phyloP scores from a whole-genome alignment of 225 moss, liverwort and hornwort species.

The Takakia lepidozioides region DNA sequence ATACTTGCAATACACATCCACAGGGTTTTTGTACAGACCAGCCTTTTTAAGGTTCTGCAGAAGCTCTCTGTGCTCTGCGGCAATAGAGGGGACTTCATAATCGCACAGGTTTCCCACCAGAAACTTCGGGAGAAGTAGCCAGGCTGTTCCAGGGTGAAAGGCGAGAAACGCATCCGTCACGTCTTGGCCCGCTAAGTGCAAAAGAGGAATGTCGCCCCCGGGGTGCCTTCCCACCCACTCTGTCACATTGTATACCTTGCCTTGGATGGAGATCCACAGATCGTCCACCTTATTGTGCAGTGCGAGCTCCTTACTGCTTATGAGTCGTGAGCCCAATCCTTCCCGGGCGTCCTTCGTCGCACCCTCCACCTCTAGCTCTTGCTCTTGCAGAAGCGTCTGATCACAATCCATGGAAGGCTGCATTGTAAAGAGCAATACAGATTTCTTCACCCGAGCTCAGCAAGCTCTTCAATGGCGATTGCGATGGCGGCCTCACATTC shows the following conservation, averaged over 20 bases:
- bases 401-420: no score
- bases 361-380: no score
- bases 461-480: no score
- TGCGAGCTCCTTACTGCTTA: conserved; percentile 68
- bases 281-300: conserved; percentile 59
- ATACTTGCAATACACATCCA: conserved; percentile 64
- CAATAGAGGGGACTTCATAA: conserved; percentile 67
- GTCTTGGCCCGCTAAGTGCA: conserved; percentile 90
- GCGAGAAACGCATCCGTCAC: conserved; percentile 97
- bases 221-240: conserved; percentile 72
- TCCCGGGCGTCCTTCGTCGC: no score
- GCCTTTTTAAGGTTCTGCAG: conserved; percentile 73
- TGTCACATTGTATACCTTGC: conserved; percentile 91
- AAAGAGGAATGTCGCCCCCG: conserved; percentile 75
- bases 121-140: conserved; percentile 68
- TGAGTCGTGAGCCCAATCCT: no score
- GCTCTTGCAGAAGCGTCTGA: no score
- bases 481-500: no score
- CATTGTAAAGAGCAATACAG: no score
- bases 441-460: no score
- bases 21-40: conserved; percentile 75
- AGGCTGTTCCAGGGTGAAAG: conserved; percentile 73
- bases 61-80: conserved; percentile 77
- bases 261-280: conserved; percentile 86
- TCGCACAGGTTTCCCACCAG: conserved; percentile 63